Conservation (phyloP, 768 basidiomycete genomes). For the Tylopilus rubrobrunneus region DNA sequence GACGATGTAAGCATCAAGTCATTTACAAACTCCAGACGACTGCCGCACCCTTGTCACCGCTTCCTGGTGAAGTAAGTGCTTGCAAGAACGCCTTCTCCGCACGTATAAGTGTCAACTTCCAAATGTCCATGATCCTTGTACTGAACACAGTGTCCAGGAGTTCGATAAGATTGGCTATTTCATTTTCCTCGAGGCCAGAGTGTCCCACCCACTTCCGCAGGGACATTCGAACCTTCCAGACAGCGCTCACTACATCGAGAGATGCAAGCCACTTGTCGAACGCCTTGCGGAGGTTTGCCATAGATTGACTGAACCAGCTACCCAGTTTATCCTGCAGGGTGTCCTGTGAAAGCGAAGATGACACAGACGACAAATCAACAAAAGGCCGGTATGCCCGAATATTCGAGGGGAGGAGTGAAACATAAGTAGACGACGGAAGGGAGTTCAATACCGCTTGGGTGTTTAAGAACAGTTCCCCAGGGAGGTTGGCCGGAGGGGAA, state of each 20-base stretch:
- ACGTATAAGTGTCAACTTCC: slow-evolving; percentile 45
- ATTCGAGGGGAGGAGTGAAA: slow-evolving; percentile 67
- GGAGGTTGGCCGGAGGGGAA: slow-evolving; percentile 30
- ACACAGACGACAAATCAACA: slow-evolving; percentile 63
- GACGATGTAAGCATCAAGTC: slow-evolving; percentile 8
- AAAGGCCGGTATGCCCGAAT: slow-evolving; percentile 83
- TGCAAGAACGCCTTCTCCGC: slow-evolving; percentile 46
- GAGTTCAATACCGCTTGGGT: slow-evolving; percentile 64
- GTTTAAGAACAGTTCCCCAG: slow-evolving; percentile 55
- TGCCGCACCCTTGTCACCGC: slow-evolving; percentile 18
- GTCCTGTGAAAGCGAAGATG: slow-evolving; percentile 44
- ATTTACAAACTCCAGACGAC: neutral
- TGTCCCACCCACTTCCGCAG: slow-evolving; percentile 44
- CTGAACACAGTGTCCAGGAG: slow-evolving; percentile 54
- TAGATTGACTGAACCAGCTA: slow-evolving; percentile 62
- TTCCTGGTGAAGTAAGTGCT: slow-evolving; percentile 31
- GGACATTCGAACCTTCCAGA: slow-evolving; percentile 66
- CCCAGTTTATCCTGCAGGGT: slow-evolving; percentile 45
- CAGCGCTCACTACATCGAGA: slow-evolving; percentile 56
- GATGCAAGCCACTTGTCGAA: slow-evolving; percentile 55
- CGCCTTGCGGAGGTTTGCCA: slow-evolving; percentile 40
- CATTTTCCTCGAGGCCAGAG: slow-evolving; percentile 43
- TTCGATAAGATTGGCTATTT: slow-evolving; percentile 41
- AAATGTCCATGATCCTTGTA: slow-evolving; percentile 53
- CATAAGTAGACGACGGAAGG: slow-evolving; percentile 81